Conservation (phyloP, 345 rosid genomes). For the Eucalyptus camaldulensis region DNA sequence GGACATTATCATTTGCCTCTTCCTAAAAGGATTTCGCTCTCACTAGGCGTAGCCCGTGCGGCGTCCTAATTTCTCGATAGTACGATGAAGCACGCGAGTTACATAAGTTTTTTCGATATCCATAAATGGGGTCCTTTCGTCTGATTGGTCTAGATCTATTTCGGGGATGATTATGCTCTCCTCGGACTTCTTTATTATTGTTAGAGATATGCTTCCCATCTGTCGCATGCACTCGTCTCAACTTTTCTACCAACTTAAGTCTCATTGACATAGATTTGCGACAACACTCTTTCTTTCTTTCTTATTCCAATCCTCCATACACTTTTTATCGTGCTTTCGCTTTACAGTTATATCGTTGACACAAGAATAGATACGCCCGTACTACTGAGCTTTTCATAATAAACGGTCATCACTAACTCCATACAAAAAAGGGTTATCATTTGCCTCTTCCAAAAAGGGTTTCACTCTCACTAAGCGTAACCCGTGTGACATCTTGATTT, state of each 20-base stretch:
- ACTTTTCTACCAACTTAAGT: not conserved
- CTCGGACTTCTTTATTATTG: not conserved
- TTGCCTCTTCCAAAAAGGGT: not conserved
- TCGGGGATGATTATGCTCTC: not conserved
- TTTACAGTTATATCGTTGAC: not conserved
- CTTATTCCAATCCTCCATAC: not conserved
- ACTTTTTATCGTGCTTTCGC: not conserved
- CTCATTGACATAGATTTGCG: not conserved
- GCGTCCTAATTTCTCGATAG: not conserved
- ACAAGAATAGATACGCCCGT: not conserved
- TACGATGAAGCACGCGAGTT: not conserved
- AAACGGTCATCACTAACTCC: not conserved
- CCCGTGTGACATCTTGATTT: accelerated
- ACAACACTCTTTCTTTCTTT: not conserved
- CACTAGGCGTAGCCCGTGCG: not conserved
- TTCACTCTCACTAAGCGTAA: not conserved
- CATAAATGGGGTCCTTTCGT: not conserved
- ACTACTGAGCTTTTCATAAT: not conserved
- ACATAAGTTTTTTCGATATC: not conserved
- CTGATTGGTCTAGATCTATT: not conserved
- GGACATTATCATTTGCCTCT: not conserved
- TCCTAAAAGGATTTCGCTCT: not conserved
- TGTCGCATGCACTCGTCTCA: not conserved
- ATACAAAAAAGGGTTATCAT: not conserved
- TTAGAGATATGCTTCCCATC: not conserved